Base-by-base conservation (phyloP, 2,329 filamentous ascomycete genomes). In the Blastomyces parvus region DNA sequence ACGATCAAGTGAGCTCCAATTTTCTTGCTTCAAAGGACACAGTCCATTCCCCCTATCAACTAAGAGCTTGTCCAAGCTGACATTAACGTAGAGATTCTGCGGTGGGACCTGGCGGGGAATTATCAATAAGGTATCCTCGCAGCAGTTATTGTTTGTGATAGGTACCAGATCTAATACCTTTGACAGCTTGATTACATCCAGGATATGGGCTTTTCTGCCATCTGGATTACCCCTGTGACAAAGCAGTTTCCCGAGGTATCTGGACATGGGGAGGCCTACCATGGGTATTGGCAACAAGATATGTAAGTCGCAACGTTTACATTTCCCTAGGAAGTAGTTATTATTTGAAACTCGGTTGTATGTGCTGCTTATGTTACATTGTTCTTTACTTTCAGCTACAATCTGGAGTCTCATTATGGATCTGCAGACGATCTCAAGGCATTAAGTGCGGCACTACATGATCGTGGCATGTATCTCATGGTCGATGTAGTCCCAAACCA, bases 401-500 rank as follows among this genome's bases (percentile, higher is more conserved):
- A 71, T 0, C 64, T 83, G 50, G 83, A 83, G 66, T 70, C 73
- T 3, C 77, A 82, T 63, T 82, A 81, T 64, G 81, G 81, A 4
- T 78, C 76, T 14, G 73, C 72, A 27, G 73, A 76, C 44, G 81
- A 83, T 66, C 69, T 83, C 61, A 75, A 78, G 48, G 78, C 75
- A 57, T 69, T 83, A 8, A 77, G 77, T 48, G 71, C 69, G 38
- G 77, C 78, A 9, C 69, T 82, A 13, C 81, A 83, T 67, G 66
- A 66, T 19, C 74, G 71, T 67, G 79, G 75, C 64, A 83, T 79
- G 80, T 82, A 79, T 65, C 67, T 83, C 13, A 82, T 83, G 81
- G 74, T 82, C 57, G 81, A 83, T 65, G 77, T 80, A 2, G 80
- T 82, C 11, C 76, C 80, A 44, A 83, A 83, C 69, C 80, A 83